Conservation (phyloP, 345 rosid species). For the Pelargonium nanum region DNA sequence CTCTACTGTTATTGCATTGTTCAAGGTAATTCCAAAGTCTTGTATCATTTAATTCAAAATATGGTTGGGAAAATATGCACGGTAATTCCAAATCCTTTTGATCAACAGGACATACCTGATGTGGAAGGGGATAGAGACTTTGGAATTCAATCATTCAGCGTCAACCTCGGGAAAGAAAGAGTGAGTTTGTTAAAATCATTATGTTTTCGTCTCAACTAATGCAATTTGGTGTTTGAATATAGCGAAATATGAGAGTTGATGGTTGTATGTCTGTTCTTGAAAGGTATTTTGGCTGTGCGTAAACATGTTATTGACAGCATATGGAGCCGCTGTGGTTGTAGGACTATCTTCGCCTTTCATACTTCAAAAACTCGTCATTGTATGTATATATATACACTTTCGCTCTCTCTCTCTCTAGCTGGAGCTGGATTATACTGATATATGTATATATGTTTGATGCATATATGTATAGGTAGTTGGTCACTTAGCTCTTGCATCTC, state of each 20-base stretch:
- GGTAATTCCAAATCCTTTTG: too few species aligned
- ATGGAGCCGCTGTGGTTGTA: constrained; percentile 18
- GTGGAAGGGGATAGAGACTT: constrained; percentile 24
- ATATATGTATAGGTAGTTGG: constrained; percentile 16
- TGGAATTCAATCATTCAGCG: constrained; percentile 21
- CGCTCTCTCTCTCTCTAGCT: neutral
- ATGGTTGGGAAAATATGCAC: too few species aligned
- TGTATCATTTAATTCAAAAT: neutral
- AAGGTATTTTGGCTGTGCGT: constrained; percentile 26
- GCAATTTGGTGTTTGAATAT: too few species aligned
- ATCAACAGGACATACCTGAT: constrained; percentile 30
- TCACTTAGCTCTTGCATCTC: constrained; percentile 14
- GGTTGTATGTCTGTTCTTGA: neutral
- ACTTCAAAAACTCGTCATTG: constrained; percentile 17
- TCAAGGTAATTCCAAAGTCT: constrained; percentile 17
- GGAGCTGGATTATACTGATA: neutral
- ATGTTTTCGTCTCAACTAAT: too few species aligned
- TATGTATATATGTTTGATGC: neutral
- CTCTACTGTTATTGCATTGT: constrained; percentile 21
- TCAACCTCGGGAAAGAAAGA: constrained; percentile 19
- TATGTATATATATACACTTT: neutral
- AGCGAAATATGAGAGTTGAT: neutral
- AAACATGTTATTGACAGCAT: constrained; percentile 18
- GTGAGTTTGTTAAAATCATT: constrained; percentile 3
- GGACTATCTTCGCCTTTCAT: constrained; percentile 19